Evolutionary conservation across 2,329 filamentous ascomycete genomes (phyloP).

Genomic region (Hansfordia pulvinata): DNA sequence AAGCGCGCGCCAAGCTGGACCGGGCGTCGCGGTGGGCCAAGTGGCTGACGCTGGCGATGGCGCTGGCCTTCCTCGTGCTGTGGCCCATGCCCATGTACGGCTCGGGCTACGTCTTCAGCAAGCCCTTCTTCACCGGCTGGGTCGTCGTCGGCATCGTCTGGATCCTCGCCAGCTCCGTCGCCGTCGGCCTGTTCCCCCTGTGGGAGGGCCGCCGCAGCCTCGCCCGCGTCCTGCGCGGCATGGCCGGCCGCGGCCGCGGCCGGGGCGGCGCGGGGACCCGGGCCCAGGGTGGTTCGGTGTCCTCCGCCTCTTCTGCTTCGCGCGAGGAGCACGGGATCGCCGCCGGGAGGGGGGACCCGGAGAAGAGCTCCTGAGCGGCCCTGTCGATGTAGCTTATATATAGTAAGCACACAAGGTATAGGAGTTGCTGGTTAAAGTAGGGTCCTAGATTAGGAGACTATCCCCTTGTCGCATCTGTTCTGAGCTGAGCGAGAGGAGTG

Average conservation of each 20-base stretch:
- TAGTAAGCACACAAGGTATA: too few species aligned
- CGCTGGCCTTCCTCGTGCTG: constrained; percentile 32
- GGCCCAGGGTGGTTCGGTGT: too few species aligned
- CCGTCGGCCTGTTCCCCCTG: constrained; percentile 66
- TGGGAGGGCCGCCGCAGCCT: constrained; percentile 63
- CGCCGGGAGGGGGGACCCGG: too few species aligned
- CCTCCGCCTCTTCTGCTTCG: too few species aligned
- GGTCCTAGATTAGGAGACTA: too few species aligned
- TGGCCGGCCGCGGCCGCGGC: constrained; percentile 25
- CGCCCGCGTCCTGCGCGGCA: constrained; percentile 40
- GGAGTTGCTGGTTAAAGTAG: too few species aligned
- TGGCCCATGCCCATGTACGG: constrained; percentile 18
- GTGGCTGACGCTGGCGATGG: constrained; percentile 40
- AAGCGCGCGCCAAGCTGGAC: constrained; percentile 4
- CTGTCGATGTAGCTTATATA: too few species aligned
- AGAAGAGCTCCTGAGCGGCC: too few species aligned
- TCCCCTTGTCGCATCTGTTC: too few species aligned
- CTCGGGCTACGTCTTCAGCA: constrained; percentile 14
- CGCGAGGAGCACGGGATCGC: too few species aligned
- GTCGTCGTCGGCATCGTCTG: constrained; percentile 61
- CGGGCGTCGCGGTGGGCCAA: constrained; percentile 5
- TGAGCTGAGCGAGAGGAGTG: too few species aligned
- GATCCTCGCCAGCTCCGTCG: constrained; percentile 57
- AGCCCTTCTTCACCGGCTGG: constrained; percentile 65
- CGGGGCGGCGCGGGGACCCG: too few species aligned